phyloP scores from a whole-genome alignment of 192 early-diverging fungal species.

The Entomortierella lignicola region DNA sequence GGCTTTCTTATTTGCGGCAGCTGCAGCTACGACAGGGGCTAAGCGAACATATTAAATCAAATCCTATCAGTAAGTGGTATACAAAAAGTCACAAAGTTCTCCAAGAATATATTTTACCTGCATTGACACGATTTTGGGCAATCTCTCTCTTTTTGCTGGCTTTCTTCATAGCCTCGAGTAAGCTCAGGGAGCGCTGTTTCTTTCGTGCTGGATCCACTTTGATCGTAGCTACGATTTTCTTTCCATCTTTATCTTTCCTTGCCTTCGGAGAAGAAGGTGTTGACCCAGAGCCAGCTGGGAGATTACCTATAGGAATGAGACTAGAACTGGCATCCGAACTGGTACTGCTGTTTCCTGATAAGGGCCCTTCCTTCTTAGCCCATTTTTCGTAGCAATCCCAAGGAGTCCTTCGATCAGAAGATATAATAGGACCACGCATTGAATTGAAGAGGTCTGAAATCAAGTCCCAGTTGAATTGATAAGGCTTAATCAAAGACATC shows the following conservation, averaged over 20 bases:
- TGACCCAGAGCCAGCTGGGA: conserved; percentile 22
- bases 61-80: not conserved
- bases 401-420: conserved; percentile 63
- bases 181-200: conserved; percentile 63
- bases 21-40: conserved; percentile 50
- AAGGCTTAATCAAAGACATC: conserved; percentile 62
- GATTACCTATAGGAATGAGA: conserved; percentile 33
- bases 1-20: conserved; percentile 55
- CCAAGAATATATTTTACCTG: conserved; percentile 7
- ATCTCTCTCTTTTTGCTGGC: conserved; percentile 68
- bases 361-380: conserved; percentile 61
- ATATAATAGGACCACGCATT: conserved; percentile 57
- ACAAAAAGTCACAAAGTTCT: conserved; percentile 28
- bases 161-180: conserved; percentile 72
- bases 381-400: conserved; percentile 78
- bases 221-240: conserved; percentile 41
- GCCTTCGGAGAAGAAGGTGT: conserved; percentile 41
- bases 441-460: conserved; percentile 72
- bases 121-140: conserved; percentile 38
- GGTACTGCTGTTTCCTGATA: not conserved
- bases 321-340: conserved; percentile 19
- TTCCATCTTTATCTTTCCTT: conserved; percentile 51
- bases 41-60: not conserved
- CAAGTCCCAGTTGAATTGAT: conserved; percentile 74
- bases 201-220: conserved; percentile 57